Percentiles rank a stretch among this genome's conserved stretches.
Conservation (phyloP, 2,329 filamentous ascomycete species). For the Colletotrichum truncatum region DNA sequence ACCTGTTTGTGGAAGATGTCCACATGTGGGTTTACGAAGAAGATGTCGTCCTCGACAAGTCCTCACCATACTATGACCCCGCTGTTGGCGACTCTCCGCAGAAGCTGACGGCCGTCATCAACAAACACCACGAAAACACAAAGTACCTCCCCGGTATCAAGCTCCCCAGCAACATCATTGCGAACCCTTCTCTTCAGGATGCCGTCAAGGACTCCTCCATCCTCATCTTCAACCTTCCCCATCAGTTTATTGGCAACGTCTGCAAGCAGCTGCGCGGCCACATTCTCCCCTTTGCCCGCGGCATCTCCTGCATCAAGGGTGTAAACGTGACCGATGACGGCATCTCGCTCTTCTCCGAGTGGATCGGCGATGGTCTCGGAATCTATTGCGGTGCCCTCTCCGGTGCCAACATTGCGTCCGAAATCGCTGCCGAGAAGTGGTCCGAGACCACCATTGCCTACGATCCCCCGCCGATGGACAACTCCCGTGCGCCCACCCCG, state of each 20-base stretch:
- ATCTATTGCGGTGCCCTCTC: constrained; percentile 98
- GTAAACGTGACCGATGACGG: constrained; percentile 90
- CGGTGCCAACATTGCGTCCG: constrained; percentile 94
- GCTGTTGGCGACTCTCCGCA: constrained; percentile 72
- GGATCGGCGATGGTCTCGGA: constrained; percentile 87
- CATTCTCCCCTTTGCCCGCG: constrained; percentile 90
- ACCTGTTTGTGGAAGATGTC: constrained; percentile 87
- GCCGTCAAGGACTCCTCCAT: constrained; percentile 87
- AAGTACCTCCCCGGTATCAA: constrained; percentile 95
- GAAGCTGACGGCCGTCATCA: constrained; percentile 93
- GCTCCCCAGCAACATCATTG: constrained; percentile 84
- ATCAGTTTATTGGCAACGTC: constrained; percentile 92
- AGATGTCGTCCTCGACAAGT: constrained; percentile 77
- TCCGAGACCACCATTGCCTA: constrained; percentile 98
- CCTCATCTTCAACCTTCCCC: constrained; percentile 94
- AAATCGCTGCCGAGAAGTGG: constrained; percentile 96
- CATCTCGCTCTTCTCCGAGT: constrained; percentile 91
- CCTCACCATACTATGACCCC: constrained; percentile 77
- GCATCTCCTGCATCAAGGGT: constrained; percentile 98
- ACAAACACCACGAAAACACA: constrained; percentile 92
- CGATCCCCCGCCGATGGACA: constrained; percentile 87
- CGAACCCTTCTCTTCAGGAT: constrained; percentile 82
- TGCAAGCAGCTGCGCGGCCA: constrained; percentile 87
- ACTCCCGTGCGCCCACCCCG: constrained; percentile 76
- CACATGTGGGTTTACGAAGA: constrained; percentile 99